Base-by-base conservation (phyloP, 1,139 yeast species). In the Pichia sp. region DNA sequence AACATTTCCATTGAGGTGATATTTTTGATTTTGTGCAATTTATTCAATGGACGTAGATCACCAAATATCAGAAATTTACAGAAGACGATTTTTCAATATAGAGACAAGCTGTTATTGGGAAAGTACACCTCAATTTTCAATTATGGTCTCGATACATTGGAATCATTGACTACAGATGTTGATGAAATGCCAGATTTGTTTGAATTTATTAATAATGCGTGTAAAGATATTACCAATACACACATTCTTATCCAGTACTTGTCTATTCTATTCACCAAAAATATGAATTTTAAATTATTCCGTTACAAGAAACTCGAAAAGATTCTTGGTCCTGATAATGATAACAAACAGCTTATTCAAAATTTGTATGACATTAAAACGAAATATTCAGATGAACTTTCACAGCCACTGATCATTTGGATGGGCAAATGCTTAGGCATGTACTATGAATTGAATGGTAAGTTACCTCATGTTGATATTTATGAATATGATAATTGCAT, bases 341-440 rank as follows among this genome's bases (percentile, higher is more conserved):
- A 51, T 11, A 36, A 50, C 11, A 38, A 37, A 2, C 17, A 35
- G 1, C 34, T 47, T 17, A 56, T 58, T 15, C 58, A 57, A 36
- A 44, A 42, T 10, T 30, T 59, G 2, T 60, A 50, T 42, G 46
- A 50, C 11, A 38, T 59, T 4, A 59, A 56, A 28, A 21, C 28
- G 0, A 36, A 46, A 3, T 47, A 46, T 30, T 19, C 48, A 0
- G 4, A 45, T 34, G 7, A 38, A 19, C 5, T 55, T 8, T 50
- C 59, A 1, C 28, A 32, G 3, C 7, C 35, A 1, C 69, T 75
- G 50, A 60, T 60, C 3, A 20, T 60, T 1, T 78, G 82, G 77
- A 63, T 71, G 42, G 73, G 75, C 0, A 62, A 66, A 15, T 71
- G 71, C 47, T 57, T 79, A 19, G 78, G 80, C 0, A 53, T 62